Base-by-base conservation (phyloP, 2,329 filamentous ascomycete species). In the Emmonsia crescens region DNA sequence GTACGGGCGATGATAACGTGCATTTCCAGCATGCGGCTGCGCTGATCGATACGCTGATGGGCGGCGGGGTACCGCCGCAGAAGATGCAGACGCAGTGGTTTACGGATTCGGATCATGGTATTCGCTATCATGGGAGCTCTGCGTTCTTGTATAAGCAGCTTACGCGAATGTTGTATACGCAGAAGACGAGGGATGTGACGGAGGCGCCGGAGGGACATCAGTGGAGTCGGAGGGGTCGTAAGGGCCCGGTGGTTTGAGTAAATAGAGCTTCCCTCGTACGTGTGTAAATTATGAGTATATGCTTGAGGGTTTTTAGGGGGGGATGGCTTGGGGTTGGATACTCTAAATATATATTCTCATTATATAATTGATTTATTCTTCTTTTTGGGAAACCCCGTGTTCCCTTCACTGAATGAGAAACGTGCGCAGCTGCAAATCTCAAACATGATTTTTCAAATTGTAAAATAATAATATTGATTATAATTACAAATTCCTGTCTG, bases 1-100 rank as follows among this genome's bases (percentile, higher is more conserved):
- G 86, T 0, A 83, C 83, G 0, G 85, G 85, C 0, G 86, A 89
- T 64, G 86, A 89, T 66, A 89, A 89, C 59, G 86, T 89, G 16
- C 86, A 89, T 68, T 88, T 86, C 69, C 85, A 89, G 73, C 83
- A 89, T 64, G 68, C 81, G 0, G 85, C 85, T 0, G 84, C 81
- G 0, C 71, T 89, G 40, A 74, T 85, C 0, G 85, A 89, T 66
- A 70, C 85, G 27, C 73, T 89, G 0, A 82, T 88, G 38, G 79
- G 80, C 0, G 80, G 74, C 0, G 82, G 81, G 0, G 83, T 89
- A 0, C 79, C 80, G 0, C 83, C 85, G 0, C 76, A 80, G 62
- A 84, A 86, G 76, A 78, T 89, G 77, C 78, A 83, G 68, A 82
- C 83, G 74, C 80, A 85, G 62, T 82, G 80, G 24, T 89, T 87